A percentile compares a stretch with the other conserved stretches of the same genome.
Conservation (phyloP, 345 rosid genomes). For the Pelargonium nanum region DNA sequence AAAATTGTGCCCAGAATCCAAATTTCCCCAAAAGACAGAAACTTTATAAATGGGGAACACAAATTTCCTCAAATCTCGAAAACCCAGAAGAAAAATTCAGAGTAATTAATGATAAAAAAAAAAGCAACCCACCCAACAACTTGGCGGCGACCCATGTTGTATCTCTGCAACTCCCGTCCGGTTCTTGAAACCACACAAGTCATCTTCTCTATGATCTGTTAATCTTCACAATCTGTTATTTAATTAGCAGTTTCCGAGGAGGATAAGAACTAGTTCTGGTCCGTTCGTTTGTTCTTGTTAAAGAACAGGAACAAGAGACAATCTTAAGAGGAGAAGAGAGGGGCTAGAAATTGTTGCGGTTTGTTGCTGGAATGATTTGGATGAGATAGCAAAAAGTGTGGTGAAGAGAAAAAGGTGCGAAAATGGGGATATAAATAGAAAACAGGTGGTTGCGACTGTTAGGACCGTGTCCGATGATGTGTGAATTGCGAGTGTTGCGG, state of each 20-base stretch:
- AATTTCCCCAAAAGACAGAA: neutral
- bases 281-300: too few relatives aligned
- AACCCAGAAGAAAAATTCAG: too few relatives aligned
- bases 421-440: neutral
- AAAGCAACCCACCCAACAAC: slow-evolving; percentile 54
- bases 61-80: too few relatives aligned
- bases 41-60: neutral
- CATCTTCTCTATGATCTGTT: slow-evolving; percentile 20
- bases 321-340: too few relatives aligned
- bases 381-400: neutral
- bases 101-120: too few relatives aligned
- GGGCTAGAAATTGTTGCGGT: too few relatives aligned
- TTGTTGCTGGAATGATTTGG: neutral
- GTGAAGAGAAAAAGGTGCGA: neutral
- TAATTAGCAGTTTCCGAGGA: too few relatives aligned
- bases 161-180: slow-evolving; percentile 61
- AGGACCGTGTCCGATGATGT: too few relatives aligned
- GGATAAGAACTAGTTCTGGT: too few relatives aligned
- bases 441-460: neutral
- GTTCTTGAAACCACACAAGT: slow-evolving; percentile 46
- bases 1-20: neutral
- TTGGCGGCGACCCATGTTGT: slow-evolving; percentile 46
- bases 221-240: too few relatives aligned
- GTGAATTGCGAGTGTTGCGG: too few relatives aligned
- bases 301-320: too few relatives aligned